phyloP scores from a whole-genome alignment of 495 filamentous ascomycete species.

The Neurospora sublineolata region DNA sequence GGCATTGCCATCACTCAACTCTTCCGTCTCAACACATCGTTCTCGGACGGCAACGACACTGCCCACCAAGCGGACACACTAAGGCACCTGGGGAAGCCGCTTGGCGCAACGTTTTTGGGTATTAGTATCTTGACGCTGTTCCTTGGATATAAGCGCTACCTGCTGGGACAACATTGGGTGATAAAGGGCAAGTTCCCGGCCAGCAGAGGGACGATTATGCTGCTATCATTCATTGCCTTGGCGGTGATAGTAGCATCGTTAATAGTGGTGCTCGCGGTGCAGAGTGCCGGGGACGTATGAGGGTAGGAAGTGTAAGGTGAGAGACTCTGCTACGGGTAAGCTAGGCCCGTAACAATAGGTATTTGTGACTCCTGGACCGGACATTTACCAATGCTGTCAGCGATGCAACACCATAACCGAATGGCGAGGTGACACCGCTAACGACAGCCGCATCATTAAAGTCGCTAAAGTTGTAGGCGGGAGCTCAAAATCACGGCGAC shows the following conservation, averaged over 20 bases:
- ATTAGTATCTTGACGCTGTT: conserved; percentile 79
- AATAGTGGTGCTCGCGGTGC: conserved; percentile 58
- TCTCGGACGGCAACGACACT: conserved; percentile 22
- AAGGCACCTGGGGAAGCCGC: conserved; percentile 75
- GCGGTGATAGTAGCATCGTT: conserved; percentile 61
- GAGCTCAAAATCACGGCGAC: not conserved
- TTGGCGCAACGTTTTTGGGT: conserved; percentile 84
- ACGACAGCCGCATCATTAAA: not conserved
- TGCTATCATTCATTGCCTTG: conserved; percentile 59
- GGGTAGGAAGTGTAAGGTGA: not conserved
- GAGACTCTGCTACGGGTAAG: not conserved
- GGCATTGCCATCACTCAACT: conserved; percentile 94
- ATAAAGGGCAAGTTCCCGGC: conserved; percentile 90
- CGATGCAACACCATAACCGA: not conserved
- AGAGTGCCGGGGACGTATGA: conserved; percentile 23
- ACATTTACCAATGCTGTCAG: not conserved
- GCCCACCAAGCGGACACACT: conserved; percentile 33
- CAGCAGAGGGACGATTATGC: conserved; percentile 71
- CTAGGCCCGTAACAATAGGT: not conserved
- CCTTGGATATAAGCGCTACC: conserved; percentile 59
- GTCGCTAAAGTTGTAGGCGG: not conserved
- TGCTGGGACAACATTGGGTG: conserved; percentile 69
- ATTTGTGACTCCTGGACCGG: not conserved
- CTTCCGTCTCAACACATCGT: conserved; percentile 76
- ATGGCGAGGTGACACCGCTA: not conserved